Conservation (phyloP, 73 alveolate species). For the Stentor roeselii region DNA sequence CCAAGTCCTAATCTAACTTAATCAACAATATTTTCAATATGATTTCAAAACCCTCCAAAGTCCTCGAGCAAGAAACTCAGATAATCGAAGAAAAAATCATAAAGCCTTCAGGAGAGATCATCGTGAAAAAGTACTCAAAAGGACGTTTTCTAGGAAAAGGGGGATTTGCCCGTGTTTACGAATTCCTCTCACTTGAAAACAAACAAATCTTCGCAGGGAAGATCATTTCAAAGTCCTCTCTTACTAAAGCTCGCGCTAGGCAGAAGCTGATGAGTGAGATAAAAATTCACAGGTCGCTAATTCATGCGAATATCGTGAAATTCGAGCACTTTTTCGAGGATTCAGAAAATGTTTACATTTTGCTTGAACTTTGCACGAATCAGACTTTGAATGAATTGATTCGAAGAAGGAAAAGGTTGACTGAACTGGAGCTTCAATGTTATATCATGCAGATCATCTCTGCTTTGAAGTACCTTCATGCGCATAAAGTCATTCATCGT, state of each 20-base stretch:
- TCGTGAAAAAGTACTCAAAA: conserved; percentile 29
- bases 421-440: conserved; percentile 89
- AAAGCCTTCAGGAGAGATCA: conserved; percentile 37
- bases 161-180: conserved; percentile 30
- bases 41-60: no score
- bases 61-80: conserved; percentile 9
- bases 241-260: conserved; percentile 48
- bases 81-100: conserved; percentile 35
- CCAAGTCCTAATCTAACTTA: no score
- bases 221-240: conserved; percentile 40
- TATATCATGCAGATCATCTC: conserved; percentile 71
- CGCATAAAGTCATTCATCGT: conserved; percentile 66
- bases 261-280: conserved; percentile 79
- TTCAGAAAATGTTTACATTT: conserved; percentile 78
- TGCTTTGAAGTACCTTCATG: conserved; percentile 68
- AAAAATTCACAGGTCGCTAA: conserved; percentile 88
- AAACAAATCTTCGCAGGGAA: conserved; percentile 36
- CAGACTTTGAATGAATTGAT: conserved; percentile 89
- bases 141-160: conserved; percentile 52
- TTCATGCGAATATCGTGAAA: conserved; percentile 83
- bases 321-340: conserved; percentile 96
- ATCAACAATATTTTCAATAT: no score
- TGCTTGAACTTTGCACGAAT: conserved; percentile 83
- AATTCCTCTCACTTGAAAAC: conserved; percentile 41
- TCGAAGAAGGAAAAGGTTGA: conserved; percentile 83